A percentile compares a stretch with the other conserved stretches of the same genome.
Conservation (phyloP, 345 rosid species). For the Murraya koenigii region DNA sequence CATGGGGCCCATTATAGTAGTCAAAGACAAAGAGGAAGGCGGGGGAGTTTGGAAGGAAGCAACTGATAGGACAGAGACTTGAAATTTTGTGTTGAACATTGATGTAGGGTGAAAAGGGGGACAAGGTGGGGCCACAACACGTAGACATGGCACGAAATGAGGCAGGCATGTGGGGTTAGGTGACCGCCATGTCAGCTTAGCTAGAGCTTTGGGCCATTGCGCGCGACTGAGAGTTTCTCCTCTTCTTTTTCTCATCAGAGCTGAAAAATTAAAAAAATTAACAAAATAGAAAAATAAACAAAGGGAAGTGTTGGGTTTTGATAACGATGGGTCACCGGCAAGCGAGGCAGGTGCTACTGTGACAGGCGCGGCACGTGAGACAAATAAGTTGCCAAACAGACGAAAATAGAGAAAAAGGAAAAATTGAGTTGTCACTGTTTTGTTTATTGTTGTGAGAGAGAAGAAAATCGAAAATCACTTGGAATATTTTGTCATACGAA, state of each 20-base stretch:
- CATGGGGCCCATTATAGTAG: background rate
- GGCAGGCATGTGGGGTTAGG: constrained; percentile 79
- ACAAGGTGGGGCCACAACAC: constrained; percentile 47
- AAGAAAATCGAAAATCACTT: background rate
- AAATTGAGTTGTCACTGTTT: background rate
- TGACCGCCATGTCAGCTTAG: constrained; percentile 57
- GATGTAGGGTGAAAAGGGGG: constrained; percentile 36
- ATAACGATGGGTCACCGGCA: constrained; percentile 39
- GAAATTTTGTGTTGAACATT: background rate
- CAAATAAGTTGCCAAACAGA: background rate
- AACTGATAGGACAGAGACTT: constrained; percentile 13
- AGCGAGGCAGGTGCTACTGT: constrained; percentile 26
- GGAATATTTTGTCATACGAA: background rate
- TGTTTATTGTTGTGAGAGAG: too few species aligned
- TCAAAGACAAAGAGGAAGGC: constrained; percentile 8
- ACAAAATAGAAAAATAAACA: too few species aligned
- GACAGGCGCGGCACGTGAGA: constrained; percentile 12
- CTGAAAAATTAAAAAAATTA: too few species aligned
- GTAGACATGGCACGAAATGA: constrained; percentile 45
- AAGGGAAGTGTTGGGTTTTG: constrained; percentile 29
- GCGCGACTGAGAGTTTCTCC: too few species aligned
- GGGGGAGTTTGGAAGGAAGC: constrained; percentile 30
- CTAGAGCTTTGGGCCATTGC: background rate
- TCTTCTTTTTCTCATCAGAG: background rate
- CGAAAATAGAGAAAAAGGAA: background rate